Evolutionary conservation across 2,329 filamentous ascomycete species (phyloP).

Genomic region (Xylariaceae sp.): DNA sequence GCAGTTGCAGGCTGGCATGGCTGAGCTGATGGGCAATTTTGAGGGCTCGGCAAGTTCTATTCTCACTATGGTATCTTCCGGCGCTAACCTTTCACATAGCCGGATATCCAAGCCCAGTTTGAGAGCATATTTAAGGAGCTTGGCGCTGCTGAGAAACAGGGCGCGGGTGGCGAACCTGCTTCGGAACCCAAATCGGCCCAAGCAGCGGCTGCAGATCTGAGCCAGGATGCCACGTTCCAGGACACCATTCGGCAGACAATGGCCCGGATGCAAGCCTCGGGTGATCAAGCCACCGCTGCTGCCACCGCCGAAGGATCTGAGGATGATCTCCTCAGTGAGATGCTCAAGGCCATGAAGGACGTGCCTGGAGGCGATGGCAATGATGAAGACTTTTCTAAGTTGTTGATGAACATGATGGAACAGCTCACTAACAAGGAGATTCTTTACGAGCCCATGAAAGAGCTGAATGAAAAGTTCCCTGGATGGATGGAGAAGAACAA

Average conservation of each 20-base stretch:
- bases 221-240: conserved; percentile 68
- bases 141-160: conserved; percentile 41
- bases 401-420: conserved; percentile 98
- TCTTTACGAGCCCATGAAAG: conserved; percentile 97
- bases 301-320: conserved; percentile 58
- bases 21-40: conserved; percentile 68
- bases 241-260: conserved; percentile 91
- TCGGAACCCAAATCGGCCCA: conserved; percentile 25
- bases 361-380: conserved; percentile 49
- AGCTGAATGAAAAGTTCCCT: conserved; percentile 87
- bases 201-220: conserved; percentile 33
- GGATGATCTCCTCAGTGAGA: conserved; percentile 83
- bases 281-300: conserved; percentile 76
- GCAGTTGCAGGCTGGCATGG: conserved; percentile 87
- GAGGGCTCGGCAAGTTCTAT: conserved; percentile 49
- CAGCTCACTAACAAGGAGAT: conserved; percentile 98
- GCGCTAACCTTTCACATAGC: conserved; percentile 34
- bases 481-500: conserved; percentile 79
- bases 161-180: conserved; percentile 24
- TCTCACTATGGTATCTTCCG: background rate
- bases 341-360: conserved; percentile 81
- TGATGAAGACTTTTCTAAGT: conserved; percentile 88
- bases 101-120: conserved; percentile 73
- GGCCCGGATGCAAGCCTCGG: conserved; percentile 90
- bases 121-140: conserved; percentile 72